Evolutionary conservation across 192 early-diverging fungal genomes (phyloP).

Genomic region (Coemansia erecta): DNA sequence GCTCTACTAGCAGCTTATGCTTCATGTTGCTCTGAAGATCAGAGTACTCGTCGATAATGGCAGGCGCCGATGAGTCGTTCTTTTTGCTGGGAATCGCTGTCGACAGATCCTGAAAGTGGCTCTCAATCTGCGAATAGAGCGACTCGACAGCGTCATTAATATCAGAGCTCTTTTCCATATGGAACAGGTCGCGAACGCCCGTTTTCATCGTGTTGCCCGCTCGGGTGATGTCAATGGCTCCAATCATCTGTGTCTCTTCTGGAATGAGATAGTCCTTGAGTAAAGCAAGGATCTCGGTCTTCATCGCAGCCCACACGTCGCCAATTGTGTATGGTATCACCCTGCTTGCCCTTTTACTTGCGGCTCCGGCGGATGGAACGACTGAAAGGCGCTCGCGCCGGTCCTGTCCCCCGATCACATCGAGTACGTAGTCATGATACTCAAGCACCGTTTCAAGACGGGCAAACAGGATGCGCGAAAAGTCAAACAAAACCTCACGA

Average conservation of each 20-base stretch:
- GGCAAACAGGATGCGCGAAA: conserved; percentile 74
- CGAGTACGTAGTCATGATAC: conserved; percentile 69
- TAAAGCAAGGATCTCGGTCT: conserved; percentile 43
- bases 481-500: conserved; percentile 70
- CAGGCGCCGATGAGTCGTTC: conserved; percentile 31
- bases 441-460: conserved; percentile 72
- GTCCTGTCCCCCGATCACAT: conserved; percentile 58
- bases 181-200: conserved; percentile 46
- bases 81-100: conserved; percentile 20
- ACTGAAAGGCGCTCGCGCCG: conserved; percentile 41
- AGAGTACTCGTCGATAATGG: conserved; percentile 49
- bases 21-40: conserved; percentile 39
- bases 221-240: conserved; percentile 14
- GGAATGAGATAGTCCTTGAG: conserved; percentile 52
- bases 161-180: conserved; percentile 35
- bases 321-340: conserved; percentile 31
- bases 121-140: conserved; percentile 44
- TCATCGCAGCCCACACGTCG: conserved; percentile 54
- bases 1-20: conserved; percentile 47
- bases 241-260: conserved; percentile 23
- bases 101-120: conserved; percentile 44
- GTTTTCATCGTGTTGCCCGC: conserved; percentile 18
- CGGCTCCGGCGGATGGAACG: conserved; percentile 6
- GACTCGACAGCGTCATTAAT: conserved; percentile 33
- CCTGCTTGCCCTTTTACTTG: conserved; percentile 8